These are phyloP conservation scores for Chlamydomonas schloesseri DNA, from an alignment of 139 green algal genomes.

Conservation along the genomic window DNA sequence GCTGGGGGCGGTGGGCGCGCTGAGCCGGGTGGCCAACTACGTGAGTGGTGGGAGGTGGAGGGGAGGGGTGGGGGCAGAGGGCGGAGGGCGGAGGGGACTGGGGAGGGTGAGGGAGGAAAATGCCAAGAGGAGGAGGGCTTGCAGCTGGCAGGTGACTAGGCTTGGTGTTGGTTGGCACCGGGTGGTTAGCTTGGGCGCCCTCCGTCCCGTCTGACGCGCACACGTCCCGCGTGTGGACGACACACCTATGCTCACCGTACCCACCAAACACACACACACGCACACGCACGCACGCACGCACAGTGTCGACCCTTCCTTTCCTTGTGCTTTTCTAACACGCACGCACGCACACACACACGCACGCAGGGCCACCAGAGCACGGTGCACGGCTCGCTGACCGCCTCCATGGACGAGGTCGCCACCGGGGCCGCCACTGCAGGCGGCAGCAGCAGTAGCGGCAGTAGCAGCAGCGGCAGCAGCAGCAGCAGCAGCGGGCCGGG, in stretches of 20 bases:
- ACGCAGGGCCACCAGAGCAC: constrained; percentile 32
- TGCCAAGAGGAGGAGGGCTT: background rate
- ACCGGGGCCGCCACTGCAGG: background rate
- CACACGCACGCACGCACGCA: no score
- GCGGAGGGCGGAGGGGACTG: background rate
- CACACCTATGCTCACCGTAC: no score
- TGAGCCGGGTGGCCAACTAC: background rate
- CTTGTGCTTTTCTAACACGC: no score
- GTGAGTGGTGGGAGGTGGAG: background rate
- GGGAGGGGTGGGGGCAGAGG: background rate
- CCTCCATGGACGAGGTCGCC: background rate
- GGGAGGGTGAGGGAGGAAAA: background rate
- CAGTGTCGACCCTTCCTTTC: no score
- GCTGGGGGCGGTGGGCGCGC: constrained; percentile 12
- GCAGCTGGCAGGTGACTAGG: background rate
- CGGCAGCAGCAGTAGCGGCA: background rate
- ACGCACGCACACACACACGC: background rate
- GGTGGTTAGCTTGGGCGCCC: background rate
- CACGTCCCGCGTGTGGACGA: no score
- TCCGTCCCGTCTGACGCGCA: no score
- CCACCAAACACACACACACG: no score
- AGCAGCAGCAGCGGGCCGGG: background rate
- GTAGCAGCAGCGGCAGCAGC: background rate
- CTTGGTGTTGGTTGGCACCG: background rate
- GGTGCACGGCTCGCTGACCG: constrained; percentile 17